Conservation (phyloP, 2,329 filamentous ascomycete genomes). For the Colletotrichum incanum region DNA sequence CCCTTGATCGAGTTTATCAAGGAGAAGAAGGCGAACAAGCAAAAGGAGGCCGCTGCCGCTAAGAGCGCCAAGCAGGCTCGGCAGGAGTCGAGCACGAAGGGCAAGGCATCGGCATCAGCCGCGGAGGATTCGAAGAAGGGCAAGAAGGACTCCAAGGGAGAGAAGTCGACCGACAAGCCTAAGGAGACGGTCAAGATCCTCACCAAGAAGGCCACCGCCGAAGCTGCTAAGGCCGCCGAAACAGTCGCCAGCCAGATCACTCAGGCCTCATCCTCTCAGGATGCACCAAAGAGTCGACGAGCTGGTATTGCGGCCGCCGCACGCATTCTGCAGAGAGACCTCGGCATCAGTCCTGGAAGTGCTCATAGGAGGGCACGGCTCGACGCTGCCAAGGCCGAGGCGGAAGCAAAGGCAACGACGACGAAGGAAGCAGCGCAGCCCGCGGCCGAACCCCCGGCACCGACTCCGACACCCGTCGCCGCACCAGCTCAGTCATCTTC, state of each 20-base stretch:
- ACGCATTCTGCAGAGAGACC: constrained; percentile 76
- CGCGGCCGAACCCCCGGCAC: constrained; percentile 44
- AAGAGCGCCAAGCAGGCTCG: constrained; percentile 71
- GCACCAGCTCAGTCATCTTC: constrained; percentile 28
- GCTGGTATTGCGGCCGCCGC: constrained; percentile 76
- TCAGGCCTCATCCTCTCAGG: constrained; percentile 54
- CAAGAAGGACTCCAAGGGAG: constrained; percentile 72
- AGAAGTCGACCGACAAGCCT: constrained; percentile 66
- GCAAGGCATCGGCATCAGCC: constrained; percentile 54
- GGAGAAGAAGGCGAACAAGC: constrained; percentile 89
- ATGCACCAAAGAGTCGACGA: constrained; percentile 69
- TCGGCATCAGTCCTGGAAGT: constrained; percentile 75
- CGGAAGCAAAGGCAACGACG: constrained; percentile 57
- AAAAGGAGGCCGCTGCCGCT: constrained; percentile 69
- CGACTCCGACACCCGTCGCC: constrained; percentile 41
- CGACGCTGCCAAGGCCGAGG: constrained; percentile 71
- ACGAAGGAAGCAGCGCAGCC: constrained; percentile 51
- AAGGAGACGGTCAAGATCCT: constrained; percentile 76
- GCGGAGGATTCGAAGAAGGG: constrained; percentile 66
- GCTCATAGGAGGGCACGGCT: constrained; percentile 74
- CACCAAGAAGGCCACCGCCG: constrained; percentile 70
- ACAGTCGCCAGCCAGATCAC: constrained; percentile 56
- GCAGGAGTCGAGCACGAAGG: constrained; percentile 68
- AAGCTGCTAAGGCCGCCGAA: constrained; percentile 65
- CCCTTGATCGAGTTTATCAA: constrained; percentile 91